Evolutionary conservation across 2,329 filamentous ascomycete species (phyloP).

Genomic region (Pezicula carpinea): DNA sequence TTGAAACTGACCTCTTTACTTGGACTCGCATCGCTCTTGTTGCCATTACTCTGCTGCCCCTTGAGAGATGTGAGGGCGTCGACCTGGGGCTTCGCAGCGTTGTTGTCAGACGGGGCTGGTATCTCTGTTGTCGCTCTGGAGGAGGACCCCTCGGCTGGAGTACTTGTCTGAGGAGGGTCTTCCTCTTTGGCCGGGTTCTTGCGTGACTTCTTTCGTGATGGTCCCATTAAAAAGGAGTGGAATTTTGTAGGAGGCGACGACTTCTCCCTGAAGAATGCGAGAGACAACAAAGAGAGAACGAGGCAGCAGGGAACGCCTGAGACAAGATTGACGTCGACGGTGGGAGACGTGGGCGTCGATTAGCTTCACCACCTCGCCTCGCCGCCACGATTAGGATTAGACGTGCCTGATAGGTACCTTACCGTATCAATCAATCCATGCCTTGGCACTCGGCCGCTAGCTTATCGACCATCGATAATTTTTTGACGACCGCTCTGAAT

Average conservation of each 20-base stretch:
- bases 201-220: constrained; percentile 22
- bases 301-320: too few relatives aligned
- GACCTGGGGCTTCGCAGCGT: constrained; percentile 4
- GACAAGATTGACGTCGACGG: background rate
- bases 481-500: background rate
- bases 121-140: background rate
- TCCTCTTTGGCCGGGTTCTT: constrained; percentile 18
- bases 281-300: background rate
- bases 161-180: constrained; percentile 8
- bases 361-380: background rate
- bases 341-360: background rate
- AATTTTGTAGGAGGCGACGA: background rate
- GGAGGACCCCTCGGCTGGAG: constrained; percentile 2
- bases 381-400: too few relatives aligned
- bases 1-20: constrained; percentile 8
- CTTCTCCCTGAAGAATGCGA: background rate
- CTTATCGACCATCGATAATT: background rate
- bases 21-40: constrained; percentile 7
- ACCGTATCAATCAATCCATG: background rate
- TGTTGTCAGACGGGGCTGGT: constrained; percentile 2
- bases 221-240: constrained; percentile 17
- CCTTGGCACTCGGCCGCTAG: background rate
- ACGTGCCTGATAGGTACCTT: background rate
- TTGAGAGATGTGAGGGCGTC: constrained; percentile 12
- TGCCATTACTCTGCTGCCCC: background rate